A percentile compares a stretch with the other conserved stretches of the same genome.
phyloP scores from a whole-genome alignment of 192 early-diverging fungal genomes.

The Backusella circina region DNA sequence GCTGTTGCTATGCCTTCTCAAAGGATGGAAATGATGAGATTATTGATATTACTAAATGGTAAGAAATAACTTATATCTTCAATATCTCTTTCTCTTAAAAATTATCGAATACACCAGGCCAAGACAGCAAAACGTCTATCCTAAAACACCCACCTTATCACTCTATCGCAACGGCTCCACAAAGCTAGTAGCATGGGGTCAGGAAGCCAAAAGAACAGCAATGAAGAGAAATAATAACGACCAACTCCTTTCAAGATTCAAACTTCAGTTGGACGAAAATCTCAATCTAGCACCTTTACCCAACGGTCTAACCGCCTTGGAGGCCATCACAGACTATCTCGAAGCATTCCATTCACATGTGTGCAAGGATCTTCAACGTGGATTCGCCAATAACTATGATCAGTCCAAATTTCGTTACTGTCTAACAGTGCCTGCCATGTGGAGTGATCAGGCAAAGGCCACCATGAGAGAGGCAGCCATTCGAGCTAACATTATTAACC shows the following conservation, averaged over 20 bases:
- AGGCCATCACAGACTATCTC: slow-evolving; percentile 42
- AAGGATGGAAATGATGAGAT: slow-evolving; percentile 40
- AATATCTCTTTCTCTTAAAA: too few species aligned
- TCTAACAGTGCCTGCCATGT: slow-evolving; percentile 51
- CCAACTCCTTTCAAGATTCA: slow-evolving; percentile 37
- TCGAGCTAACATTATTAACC: slow-evolving; percentile 43
- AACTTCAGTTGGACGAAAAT: slow-evolving; percentile 40
- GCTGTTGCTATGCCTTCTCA: slow-evolving; percentile 44
- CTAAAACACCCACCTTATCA: slow-evolving; percentile 41
- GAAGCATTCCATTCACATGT: slow-evolving; percentile 39
- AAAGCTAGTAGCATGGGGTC: slow-evolving; percentile 41
- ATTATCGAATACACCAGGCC: slow-evolving; percentile 16
- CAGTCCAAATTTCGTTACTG: slow-evolving; percentile 42
- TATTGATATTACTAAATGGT: slow-evolving; percentile 49
- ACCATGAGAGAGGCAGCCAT: slow-evolving; percentile 50
- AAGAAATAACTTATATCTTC: not conserved
- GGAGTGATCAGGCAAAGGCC: slow-evolving; percentile 47
- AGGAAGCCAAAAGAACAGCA: slow-evolving; percentile 34
- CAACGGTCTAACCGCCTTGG: slow-evolving; percentile 38
- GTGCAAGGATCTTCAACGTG: slow-evolving; percentile 37
- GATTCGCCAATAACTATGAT: slow-evolving; percentile 43
- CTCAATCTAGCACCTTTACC: slow-evolving; percentile 31
- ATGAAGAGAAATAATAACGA: slow-evolving; percentile 37
- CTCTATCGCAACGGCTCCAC: slow-evolving; percentile 40
- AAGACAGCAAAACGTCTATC: slow-evolving; percentile 34